Percentiles rank a stretch among this genome's conserved stretches.
phyloP scores from a whole-genome alignment of 306 rosid genomes.

The Pachyrhizus erosus region DNA sequence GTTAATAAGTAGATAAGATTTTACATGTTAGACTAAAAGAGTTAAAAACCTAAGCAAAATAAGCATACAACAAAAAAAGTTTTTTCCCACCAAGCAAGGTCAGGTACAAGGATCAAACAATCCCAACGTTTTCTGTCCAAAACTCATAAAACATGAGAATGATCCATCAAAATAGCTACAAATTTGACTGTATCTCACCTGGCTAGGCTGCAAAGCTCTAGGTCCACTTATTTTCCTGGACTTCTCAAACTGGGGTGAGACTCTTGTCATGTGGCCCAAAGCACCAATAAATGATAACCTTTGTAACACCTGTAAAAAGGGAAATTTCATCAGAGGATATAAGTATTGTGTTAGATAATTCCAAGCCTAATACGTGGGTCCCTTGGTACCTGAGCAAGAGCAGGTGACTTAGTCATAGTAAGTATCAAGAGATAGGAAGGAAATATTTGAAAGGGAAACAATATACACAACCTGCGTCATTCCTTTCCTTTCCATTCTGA shows the following conservation, averaged over 20 bases:
- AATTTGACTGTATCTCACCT: background rate
- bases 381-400: background rate
- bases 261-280: constrained; percentile 72
- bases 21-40: background rate
- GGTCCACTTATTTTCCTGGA: constrained; percentile 46
- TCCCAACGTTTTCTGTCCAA: background rate
- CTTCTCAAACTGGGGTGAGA: constrained; percentile 93
- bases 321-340: background rate
- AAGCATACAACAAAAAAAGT: background rate
- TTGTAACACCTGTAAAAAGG: constrained; percentile 64
- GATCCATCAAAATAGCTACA: background rate
- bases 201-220: constrained; percentile 24
- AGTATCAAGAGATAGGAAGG: background rate
- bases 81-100: background rate
- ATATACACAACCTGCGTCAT: constrained; percentile 81
- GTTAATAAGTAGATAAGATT: background rate
- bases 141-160: background rate
- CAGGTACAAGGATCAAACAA: background rate
- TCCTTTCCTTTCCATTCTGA: constrained; percentile 87
- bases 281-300: constrained; percentile 68
- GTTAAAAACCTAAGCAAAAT: constrained; percentile 19
- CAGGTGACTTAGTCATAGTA: background rate
- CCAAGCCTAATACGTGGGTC: background rate
- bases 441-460: constrained; percentile 6
- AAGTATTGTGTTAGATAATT: background rate